Base-by-base conservation (phyloP, 2,329 filamentous ascomycete species). In the Diaporthe velutina region DNA sequence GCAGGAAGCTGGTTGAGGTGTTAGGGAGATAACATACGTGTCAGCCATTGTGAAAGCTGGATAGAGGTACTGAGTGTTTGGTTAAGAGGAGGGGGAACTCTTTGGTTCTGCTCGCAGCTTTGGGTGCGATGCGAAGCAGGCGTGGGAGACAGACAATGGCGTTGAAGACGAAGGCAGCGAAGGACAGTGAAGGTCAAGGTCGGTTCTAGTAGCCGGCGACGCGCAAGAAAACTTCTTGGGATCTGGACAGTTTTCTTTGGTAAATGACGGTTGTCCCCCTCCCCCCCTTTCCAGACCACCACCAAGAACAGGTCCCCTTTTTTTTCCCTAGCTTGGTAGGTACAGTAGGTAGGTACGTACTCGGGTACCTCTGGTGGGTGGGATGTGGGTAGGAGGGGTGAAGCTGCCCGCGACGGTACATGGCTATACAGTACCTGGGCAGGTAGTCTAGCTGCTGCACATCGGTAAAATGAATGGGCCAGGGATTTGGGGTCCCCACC, bases 1-100 rank as follows among this genome's bases (percentile, higher is more conserved):
- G 33, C 28, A 22, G n/a, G 55, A 38, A 42, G 40, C 54, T 19
- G 45, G 58, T 45, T 61, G 64, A 68, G 60, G 57, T 25, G 54
- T 33, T 38, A 55, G 25, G 68, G 40, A 38, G 52, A 33, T n/a
- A 35, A 76, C 76, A 76, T 78, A 81, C 79, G 77, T 76, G 74
- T 81, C 79, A 75, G 79, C 79, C 79, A 81, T 81, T 77, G 75
- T 80, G 77, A 74, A 38, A 68, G 54, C 68, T 60, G 40, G 48
- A 40, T 66, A 42, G 58, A 52, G 54, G 8, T 38, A 76, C 68
- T 61, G 52, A 35, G 48, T 38, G 60, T 57, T 66, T 55, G 48
- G 61, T 40, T 33, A 52, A 68, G 61, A 74, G 70, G 58, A 60
- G 71, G 28, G 38, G 48, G 55, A 9, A 52, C 15, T 54, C 52